These are phyloP conservation scores for Cardamine resedifolia DNA, from an alignment of 345 rosid genomes.

Conservation along the genomic window DNA sequence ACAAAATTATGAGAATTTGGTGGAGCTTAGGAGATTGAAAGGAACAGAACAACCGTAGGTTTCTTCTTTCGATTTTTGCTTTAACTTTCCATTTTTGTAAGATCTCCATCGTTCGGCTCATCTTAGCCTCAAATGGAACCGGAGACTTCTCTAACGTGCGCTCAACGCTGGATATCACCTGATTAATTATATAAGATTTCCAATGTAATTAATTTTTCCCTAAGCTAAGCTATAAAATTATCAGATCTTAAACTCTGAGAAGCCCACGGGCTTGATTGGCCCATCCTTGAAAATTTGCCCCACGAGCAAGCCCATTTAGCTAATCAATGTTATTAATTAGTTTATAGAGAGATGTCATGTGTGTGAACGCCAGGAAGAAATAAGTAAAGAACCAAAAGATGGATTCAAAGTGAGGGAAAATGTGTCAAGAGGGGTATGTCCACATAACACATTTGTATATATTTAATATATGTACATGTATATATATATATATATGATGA, in stretches of 20 bases:
- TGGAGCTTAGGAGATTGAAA: constrained; percentile 31
- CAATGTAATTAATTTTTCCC: not conserved
- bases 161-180: constrained; percentile 25
- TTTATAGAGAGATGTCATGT: not conserved
- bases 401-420: constrained; percentile 38
- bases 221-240: not conserved
- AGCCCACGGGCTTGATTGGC: not conserved
- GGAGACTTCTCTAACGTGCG: constrained; percentile 20
- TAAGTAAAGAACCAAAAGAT: constrained; percentile 38
- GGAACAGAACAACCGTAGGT: constrained; percentile 38
- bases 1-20: constrained; percentile 24
- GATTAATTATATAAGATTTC: not conserved
- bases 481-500: too few species aligned
- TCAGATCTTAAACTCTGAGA: not conserved
- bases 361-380: constrained; percentile 29
- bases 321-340: not conserved
- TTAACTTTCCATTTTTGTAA: constrained; percentile 24
- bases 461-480: not conserved
- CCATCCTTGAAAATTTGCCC: not conserved
- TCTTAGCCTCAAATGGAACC: constrained; percentile 10
- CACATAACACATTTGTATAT: constrained; percentile 6
- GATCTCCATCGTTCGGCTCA: constrained; percentile 28
- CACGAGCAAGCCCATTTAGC: not conserved
- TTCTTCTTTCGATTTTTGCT: not conserved
- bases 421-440: constrained; percentile 32